These are phyloP conservation scores for Globisporangium parvum DNA, from an alignment of 352 stramenopile species.

Conservation along the genomic window DNA sequence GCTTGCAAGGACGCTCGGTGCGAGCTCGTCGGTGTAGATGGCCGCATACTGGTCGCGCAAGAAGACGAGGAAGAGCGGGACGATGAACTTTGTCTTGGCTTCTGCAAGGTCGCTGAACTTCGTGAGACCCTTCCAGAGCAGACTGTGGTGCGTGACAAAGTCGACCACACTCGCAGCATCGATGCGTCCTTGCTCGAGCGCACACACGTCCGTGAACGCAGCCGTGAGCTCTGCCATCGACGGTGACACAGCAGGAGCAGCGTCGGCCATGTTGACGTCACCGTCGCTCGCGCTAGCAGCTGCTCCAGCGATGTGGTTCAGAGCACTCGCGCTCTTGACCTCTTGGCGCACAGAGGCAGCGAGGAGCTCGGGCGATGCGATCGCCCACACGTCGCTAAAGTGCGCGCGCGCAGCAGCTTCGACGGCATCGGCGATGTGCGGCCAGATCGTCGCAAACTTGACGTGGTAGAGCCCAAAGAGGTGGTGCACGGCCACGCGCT, in stretches of 20 bases:
- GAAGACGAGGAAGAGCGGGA: slow-evolving; percentile 81
- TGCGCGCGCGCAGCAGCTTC: slow-evolving; percentile 45
- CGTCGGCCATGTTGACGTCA: neutral
- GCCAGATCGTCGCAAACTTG: slow-evolving; percentile 86
- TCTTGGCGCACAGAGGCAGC: slow-evolving; percentile 42
- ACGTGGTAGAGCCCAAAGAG: slow-evolving; percentile 83
- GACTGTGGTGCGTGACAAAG: slow-evolving; percentile 54
- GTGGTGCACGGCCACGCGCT: slow-evolving; percentile 67
- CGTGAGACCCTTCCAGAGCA: slow-evolving; percentile 78
- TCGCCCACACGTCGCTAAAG: slow-evolving; percentile 63
- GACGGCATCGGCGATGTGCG: slow-evolving; percentile 68
- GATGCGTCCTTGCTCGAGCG: slow-evolving; percentile 45
- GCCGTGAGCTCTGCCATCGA: slow-evolving; percentile 28
- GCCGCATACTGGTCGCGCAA: slow-evolving; percentile 72
- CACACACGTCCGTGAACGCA: slow-evolving; percentile 51
- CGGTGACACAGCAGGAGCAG: neutral
- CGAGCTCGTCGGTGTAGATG: slow-evolving; percentile 78
- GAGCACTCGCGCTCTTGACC: slow-evolving; percentile 4
- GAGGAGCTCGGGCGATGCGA: slow-evolving; percentile 44
- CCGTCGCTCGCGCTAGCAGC: neutral
- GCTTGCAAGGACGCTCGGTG: slow-evolving; percentile 23
- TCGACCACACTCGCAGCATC: slow-evolving; percentile 51
- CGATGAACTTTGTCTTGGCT: slow-evolving; percentile 82
- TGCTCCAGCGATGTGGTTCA: neutral
- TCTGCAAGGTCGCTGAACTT: slow-evolving; percentile 74